Evolutionary conservation across 768 basidiomycete genomes (phyloP).

Genomic region (Gymnopilus junonius): DNA sequence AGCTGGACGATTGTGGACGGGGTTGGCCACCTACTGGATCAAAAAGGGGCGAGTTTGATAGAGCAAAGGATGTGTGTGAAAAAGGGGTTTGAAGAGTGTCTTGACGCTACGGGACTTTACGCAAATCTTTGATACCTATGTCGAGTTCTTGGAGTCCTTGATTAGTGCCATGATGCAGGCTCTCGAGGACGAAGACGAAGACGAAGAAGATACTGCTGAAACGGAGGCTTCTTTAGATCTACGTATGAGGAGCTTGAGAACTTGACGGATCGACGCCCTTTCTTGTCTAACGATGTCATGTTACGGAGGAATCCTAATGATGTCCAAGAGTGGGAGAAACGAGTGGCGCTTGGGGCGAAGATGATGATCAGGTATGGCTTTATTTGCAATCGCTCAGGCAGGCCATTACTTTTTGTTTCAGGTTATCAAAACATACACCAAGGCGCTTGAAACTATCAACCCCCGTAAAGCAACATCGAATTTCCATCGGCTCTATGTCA

Average conservation of each 20-base stretch:
- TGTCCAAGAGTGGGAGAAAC: constrained; percentile 99
- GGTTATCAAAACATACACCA: constrained; percentile 93
- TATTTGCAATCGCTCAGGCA: too few species aligned
- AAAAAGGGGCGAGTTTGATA: constrained; percentile 95
- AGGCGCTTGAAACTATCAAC: constrained; percentile 85
- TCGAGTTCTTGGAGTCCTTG: constrained; percentile 90
- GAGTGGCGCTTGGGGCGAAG: constrained; percentile 92
- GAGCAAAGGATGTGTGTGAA: constrained; percentile 89
- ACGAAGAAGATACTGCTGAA: constrained; percentile 80
- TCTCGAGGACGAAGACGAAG: constrained; percentile 75
- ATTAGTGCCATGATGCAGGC: constrained; percentile 90
- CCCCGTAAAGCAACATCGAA: constrained; percentile 90
- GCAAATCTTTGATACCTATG: constrained; percentile 96
- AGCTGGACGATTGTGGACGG: constrained; percentile 95
- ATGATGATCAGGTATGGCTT: constrained; percentile 82
- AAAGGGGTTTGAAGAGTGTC: constrained; percentile 78
- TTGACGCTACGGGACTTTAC: constrained; percentile 96
- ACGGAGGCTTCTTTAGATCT: constrained; percentile 83
- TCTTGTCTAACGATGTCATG: constrained; percentile 95
- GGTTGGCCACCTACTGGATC: constrained; percentile 97
- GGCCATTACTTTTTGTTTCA: too few species aligned
- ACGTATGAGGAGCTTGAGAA: constrained; percentile 93
- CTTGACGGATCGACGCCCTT: constrained; percentile 92
- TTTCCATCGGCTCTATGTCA: constrained; percentile 87
- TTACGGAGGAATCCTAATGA: constrained; percentile 94